Base-by-base conservation (phyloP, 257 asterid genomes). In the Jaltomata sinuosa region DNA sequence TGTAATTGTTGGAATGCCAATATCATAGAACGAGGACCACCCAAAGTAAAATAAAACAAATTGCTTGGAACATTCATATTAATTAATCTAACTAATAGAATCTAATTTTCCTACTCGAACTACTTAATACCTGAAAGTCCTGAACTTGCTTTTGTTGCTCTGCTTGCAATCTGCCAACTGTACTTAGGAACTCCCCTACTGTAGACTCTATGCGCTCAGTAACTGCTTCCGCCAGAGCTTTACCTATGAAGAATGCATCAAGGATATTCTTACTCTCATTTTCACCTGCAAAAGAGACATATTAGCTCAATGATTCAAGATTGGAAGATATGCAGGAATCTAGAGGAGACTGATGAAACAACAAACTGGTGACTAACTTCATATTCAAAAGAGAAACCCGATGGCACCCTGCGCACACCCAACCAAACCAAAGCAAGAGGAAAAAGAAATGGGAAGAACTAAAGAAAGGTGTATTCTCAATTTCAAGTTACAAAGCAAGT, bases 171-270 rank as follows among this genome's bases (percentile, higher is more conserved):
- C 94, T 88, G 54, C 98, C 98, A 81, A 94, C 80, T 34, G 87
- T 52, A 88, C 98, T 91, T 52, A 96, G 87, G 83, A 96, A 87
- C 88, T 96, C 99, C 7, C 99, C 99, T 53, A 92, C 94, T 15
- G 91, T 84, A 11, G 98, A 93, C 85, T 92, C 97, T 47, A 92
- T 19, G 3, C 94, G 97, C 92, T 92, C 98, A 64, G 84, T 91
- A 57, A 94, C 87, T 42, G 94, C 92, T 88, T 96, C 99, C 0
- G 92, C 98, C 77, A 96, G 89, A 84, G 98, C 99, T 89, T 90
- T 94, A 82, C 98, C 99, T 88, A 96, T 85, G 94, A 96, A 96
- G 87, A 96, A 96, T 16, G 98, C 98, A 80, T 96, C 98, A 62
- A 96, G 84, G 82, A 92, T 84, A 55, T 83, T 91, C 87, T 87